Conservation (phyloP, 2,329 filamentous ascomycete species). For the Ploettnerulaceae sp. region DNA sequence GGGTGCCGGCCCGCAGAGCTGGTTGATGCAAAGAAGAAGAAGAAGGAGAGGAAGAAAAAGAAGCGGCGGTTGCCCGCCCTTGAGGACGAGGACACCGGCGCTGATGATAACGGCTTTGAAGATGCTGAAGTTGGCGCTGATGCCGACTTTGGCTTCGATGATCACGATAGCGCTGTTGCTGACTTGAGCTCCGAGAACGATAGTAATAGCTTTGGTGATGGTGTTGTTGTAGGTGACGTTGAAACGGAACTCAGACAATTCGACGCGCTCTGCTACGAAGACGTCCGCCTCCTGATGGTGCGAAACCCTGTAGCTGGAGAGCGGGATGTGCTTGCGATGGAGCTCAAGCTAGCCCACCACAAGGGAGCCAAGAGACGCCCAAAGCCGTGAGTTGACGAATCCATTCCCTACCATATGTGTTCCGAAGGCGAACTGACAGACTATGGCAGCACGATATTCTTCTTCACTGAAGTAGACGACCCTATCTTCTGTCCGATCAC, state of each 20-base stretch:
- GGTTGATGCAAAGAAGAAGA: slow-evolving; percentile 21
- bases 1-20: slow-evolving; percentile 23
- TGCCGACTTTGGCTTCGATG: slow-evolving; percentile 6
- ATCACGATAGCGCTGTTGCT: slow-evolving; percentile 6
- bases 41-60: neutral
- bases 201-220: slow-evolving; percentile 5
- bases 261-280: slow-evolving; percentile 12
- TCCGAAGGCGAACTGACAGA: slow-evolving; percentile 14
- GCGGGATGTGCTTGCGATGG: slow-evolving; percentile 18
- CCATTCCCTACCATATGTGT: neutral
- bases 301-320: slow-evolving; percentile 10
- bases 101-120: neutral
- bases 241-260: slow-evolving; percentile 10
- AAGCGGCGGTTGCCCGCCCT: slow-evolving; percentile 3
- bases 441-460: slow-evolving; percentile 18
- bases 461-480: slow-evolving; percentile 21
- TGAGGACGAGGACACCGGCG: slow-evolving; percentile 5
- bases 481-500: slow-evolving; percentile 22
- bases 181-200: slow-evolving; percentile 10
- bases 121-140: slow-evolving; percentile 1
- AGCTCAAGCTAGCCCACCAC: slow-evolving; percentile 17
- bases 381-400: slow-evolving; percentile 19
- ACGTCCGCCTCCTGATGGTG: slow-evolving; percentile 14
- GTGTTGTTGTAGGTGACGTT: slow-evolving; percentile 12
- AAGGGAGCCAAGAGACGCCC: slow-evolving; percentile 19